phyloP scores from a whole-genome alignment of 2,329 filamentous ascomycete genomes.

The Aureobasidium sp. region DNA sequence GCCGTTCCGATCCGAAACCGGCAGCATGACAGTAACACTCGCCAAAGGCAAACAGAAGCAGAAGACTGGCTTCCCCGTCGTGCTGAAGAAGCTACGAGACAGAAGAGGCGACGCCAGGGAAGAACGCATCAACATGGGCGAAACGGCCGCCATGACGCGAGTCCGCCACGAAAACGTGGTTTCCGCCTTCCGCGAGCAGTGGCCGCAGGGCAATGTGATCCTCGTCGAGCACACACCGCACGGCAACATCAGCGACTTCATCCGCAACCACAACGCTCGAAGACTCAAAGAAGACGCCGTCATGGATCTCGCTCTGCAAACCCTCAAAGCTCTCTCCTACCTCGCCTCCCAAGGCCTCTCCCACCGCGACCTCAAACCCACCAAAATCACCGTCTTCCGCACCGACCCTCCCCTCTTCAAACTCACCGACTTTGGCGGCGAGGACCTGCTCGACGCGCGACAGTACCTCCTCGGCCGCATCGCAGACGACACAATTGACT shows the following conservation, averaged over 20 bases:
- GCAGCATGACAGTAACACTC: background rate
- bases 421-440: background rate
- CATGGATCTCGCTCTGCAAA: slow-evolving; percentile 7
- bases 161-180: slow-evolving; percentile 9
- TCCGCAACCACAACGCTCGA: background rate
- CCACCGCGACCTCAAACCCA: slow-evolving; percentile 3
- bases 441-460: background rate
- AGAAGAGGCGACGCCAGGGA: background rate
- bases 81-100: slow-evolving; percentile 3
- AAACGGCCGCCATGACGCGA: slow-evolving; percentile 4
- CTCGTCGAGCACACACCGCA: slow-evolving; percentile 5
- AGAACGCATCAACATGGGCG: slow-evolving; percentile 2
- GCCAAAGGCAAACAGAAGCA: slow-evolving; percentile 5
- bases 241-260: slow-evolving; percentile 2
- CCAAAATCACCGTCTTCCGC: slow-evolving; percentile 5
- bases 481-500: slow-evolving; percentile 1
- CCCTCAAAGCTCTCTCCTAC: background rate
- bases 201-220: slow-evolving; percentile 1
- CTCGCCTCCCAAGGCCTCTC: background rate
- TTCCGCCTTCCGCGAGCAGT: slow-evolving; percentile 3
- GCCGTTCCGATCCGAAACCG: background rate
- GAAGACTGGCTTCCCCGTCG: slow-evolving; percentile 4
- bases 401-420: slow-evolving; percentile 8
- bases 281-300: slow-evolving; percentile 9
- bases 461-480: background rate